A percentile compares a stretch with the other conserved stretches of the same genome.
phyloP scores from a whole-genome alignment of 306 rosid species.

The Purshia tridentata region DNA sequence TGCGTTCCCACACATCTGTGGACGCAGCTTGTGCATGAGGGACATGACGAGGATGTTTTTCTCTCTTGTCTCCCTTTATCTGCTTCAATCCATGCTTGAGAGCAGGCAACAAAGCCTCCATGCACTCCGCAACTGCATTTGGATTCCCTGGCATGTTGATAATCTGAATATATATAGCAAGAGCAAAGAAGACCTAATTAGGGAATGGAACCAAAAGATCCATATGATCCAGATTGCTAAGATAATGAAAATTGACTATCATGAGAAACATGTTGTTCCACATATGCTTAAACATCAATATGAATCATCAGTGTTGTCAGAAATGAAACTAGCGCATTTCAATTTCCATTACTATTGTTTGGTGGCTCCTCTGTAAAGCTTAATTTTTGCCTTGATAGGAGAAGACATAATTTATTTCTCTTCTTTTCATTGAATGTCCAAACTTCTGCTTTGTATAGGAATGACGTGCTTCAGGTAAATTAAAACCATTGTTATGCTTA shows the following conservation, averaged over 20 bases:
- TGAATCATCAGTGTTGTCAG: not conserved
- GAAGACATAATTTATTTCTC: not conserved
- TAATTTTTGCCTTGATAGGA: not conserved
- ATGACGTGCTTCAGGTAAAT: not conserved
- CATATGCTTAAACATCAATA: not conserved
- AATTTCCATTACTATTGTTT: not conserved
- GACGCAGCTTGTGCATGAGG: constrained; percentile 2
- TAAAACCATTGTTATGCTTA: not conserved
- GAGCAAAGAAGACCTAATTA: not conserved
- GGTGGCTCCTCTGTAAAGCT: not conserved
- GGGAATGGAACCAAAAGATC: not conserved
- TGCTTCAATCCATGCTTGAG: constrained; percentile 92
- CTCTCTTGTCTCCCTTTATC: constrained; percentile 81
- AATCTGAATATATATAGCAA: constrained; percentile 18
- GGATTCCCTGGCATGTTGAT: constrained; percentile 99
- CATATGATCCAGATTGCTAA: not conserved
- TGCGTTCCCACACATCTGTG: too few species aligned
- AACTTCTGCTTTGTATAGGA: not conserved
- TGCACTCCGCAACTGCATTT: constrained; percentile 88
- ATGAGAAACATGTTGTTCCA: not conserved
- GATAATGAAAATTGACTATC: not conserved
- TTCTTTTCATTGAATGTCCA: not conserved
- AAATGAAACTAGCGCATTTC: not conserved
- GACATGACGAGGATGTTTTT: constrained; percentile 78
- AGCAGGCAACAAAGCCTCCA: constrained; percentile 85